Evolutionary conservation across 192 early-diverging fungal genomes (phyloP).

Genomic region (Gamsiella multidivaricata): DNA sequence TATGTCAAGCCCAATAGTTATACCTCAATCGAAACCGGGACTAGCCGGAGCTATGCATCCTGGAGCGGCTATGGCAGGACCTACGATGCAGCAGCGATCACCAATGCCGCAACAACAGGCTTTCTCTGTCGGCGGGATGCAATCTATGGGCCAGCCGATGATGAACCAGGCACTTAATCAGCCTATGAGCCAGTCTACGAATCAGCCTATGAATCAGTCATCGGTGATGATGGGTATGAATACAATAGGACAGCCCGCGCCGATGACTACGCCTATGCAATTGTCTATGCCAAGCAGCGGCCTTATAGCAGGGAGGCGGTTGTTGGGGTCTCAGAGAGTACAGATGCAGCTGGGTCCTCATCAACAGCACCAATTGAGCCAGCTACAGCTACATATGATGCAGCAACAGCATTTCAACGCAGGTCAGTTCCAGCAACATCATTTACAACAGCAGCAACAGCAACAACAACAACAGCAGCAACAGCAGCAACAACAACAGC

Average conservation of each 20-base stretch:
- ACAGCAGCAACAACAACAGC: slow-evolving; percentile 28
- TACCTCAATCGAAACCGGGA: slow-evolving; percentile 1
- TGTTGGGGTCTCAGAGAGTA: slow-evolving; percentile 27
- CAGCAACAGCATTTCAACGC: slow-evolving; percentile 5
- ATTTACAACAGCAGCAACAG: slow-evolving; percentile 1
- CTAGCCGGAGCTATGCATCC: background rate
- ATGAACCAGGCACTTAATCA: background rate
- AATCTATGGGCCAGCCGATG: background rate
- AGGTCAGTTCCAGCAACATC: slow-evolving; percentile 2
- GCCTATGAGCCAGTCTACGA: slow-evolving; percentile 20
- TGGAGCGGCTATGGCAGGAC: slow-evolving; percentile 4
- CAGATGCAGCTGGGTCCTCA: slow-evolving; percentile 37
- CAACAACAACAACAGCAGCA: slow-evolving; percentile 17
- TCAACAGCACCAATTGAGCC: slow-evolving; percentile 31
- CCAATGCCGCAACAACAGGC: slow-evolving; percentile 11
- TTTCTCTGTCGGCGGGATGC: background rate
- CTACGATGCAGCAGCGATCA: slow-evolving; percentile 7
- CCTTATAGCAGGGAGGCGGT: slow-evolving; percentile 27
- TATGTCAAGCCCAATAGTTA: slow-evolving; percentile 1
- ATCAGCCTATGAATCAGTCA: slow-evolving; percentile 9
- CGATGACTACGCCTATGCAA: slow-evolving; percentile 6
- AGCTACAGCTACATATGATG: slow-evolving; percentile 17
- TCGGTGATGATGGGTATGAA: slow-evolving; percentile 5
- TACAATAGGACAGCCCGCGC: slow-evolving; percentile 1
- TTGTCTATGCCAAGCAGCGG: slow-evolving; percentile 12